These are phyloP conservation scores for Neurospora tetrasperma DNA, from an alignment of 495 filamentous ascomycete species.

Conservation along the genomic window DNA sequence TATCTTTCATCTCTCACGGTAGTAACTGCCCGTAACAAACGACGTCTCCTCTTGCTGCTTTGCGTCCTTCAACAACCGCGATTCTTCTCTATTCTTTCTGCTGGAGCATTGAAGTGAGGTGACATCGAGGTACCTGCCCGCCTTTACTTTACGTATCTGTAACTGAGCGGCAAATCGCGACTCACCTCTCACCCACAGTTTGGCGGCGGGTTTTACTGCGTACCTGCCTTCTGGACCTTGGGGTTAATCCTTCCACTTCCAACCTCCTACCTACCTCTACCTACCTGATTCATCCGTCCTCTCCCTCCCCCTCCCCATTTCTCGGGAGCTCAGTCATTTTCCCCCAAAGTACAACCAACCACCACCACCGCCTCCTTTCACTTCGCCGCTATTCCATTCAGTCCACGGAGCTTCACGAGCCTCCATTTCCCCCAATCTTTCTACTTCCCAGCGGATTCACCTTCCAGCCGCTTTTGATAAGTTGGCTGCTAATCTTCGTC, in stretches of 20 bases:
- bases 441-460: background rate
- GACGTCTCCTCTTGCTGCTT: background rate
- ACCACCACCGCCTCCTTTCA: background rate
- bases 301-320: slow-evolving; percentile 1
- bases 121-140: background rate
- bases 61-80: background rate
- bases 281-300: slow-evolving; percentile 5
- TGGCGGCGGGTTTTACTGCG: background rate
- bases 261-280: slow-evolving; percentile 2
- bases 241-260: slow-evolving; percentile 7
- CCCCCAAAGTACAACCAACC: background rate
- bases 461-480: slow-evolving; percentile 21
- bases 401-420: background rate
- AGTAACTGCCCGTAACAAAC: background rate
- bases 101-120: background rate
- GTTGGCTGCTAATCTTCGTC: slow-evolving; percentile 22
- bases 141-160: background rate
- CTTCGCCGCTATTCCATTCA: background rate
- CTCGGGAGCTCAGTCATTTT: background rate
- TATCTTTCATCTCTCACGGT: background rate
- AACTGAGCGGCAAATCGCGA: background rate
- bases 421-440: slow-evolving; percentile 5
- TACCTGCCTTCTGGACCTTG: background rate
- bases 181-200: background rate
- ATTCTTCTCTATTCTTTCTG: background rate